Percentiles rank a stretch among this genome's conserved stretches.
These are phyloP conservation scores for Aspergillus indologenus DNA, from an alignment of 495 filamentous ascomycete genomes.

Conservation along the genomic window DNA sequence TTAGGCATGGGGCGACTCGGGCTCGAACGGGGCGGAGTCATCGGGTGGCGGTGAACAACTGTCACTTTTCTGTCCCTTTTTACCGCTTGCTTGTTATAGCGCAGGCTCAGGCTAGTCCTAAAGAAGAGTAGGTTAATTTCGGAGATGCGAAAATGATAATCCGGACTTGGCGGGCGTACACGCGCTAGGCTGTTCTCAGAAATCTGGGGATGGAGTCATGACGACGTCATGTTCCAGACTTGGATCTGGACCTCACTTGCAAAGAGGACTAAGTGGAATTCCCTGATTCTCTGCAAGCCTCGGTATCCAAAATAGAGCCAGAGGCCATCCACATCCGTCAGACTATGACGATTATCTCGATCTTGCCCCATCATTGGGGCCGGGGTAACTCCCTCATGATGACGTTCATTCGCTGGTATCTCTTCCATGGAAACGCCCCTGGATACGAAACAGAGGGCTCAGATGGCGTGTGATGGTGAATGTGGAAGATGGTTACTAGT, in stretches of 20 bases:
- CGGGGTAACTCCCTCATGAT: not conserved
- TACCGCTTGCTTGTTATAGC: slow-evolving; percentile 16
- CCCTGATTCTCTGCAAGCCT: not conserved
- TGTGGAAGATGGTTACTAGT: not conserved
- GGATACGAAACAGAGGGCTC: not conserved
- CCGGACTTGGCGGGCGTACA: not conserved
- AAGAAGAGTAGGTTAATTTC: not conserved
- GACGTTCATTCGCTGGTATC: slow-evolving; percentile 6
- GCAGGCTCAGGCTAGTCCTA: not conserved
- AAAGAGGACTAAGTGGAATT: not conserved
- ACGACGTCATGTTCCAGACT: slow-evolving; percentile 12
- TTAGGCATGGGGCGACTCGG: slow-evolving; percentile 3
- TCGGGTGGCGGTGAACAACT: slow-evolving; percentile 19
- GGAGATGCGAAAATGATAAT: slow-evolving; percentile 14
- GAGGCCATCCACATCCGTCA: not conserved
- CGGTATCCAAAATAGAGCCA: not conserved
- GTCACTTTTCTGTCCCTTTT: slow-evolving; percentile 5
- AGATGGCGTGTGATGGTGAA: not conserved
- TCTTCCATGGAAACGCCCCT: slow-evolving; percentile 1
- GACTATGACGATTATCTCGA: not conserved
- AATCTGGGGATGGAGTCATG: slow-evolving; percentile 7
- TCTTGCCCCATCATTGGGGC: not conserved
- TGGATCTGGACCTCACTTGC: not conserved
- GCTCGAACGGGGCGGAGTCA: slow-evolving; percentile 9
- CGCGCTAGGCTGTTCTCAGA: not conserved